phyloP scores from a whole-genome alignment of 805 yeast species.

The Starmerella stigmatis region DNA sequence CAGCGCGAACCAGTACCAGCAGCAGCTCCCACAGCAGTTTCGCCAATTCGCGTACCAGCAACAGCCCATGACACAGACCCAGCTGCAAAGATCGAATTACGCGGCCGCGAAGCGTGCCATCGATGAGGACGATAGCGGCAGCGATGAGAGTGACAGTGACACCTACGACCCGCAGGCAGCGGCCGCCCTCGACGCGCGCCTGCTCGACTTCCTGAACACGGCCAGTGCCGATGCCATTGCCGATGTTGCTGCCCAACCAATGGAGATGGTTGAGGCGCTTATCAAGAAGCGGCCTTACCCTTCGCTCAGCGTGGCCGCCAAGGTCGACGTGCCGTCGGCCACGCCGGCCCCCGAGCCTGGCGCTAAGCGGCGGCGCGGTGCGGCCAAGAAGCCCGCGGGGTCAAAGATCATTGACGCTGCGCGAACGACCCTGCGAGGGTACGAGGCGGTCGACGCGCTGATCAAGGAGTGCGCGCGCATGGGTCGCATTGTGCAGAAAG shows the following conservation, averaged over 20 bases:
- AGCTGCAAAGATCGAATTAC: conserved; percentile 9
- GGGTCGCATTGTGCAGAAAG: conserved; percentile 58
- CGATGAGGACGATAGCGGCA: conserved; percentile 38
- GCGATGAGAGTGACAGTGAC: conserved; percentile 25
- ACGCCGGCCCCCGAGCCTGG: conserved; percentile 23
- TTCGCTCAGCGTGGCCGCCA: conserved; percentile 49
- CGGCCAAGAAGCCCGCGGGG: conserved; percentile 51
- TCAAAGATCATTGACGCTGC: conserved; percentile 64
- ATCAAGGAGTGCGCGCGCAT: conserved; percentile 71
- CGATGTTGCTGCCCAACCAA: conserved; percentile 65
- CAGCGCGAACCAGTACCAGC: conserved; percentile 12
- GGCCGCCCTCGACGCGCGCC: conserved; percentile 48
- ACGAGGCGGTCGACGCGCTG: conserved; percentile 88
- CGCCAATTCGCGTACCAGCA: conserved; percentile 3
- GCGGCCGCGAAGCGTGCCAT: conserved; percentile 21
- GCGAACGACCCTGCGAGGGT: conserved; percentile 65
- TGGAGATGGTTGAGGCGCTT: conserved; percentile 53
- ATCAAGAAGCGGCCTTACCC: conserved; percentile 61
- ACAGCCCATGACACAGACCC: neutral
- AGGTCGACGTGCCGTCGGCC: conserved; percentile 41
- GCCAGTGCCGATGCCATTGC: conserved; percentile 66
- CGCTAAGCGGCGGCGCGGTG: conserved; percentile 32
- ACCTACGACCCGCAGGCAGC: conserved; percentile 29
- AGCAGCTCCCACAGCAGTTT: conserved; percentile 6
- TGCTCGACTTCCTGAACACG: conserved; percentile 66